Conservation (phyloP, 768 basidiomycete species). For the Xerocomellus chrysenteron region DNA sequence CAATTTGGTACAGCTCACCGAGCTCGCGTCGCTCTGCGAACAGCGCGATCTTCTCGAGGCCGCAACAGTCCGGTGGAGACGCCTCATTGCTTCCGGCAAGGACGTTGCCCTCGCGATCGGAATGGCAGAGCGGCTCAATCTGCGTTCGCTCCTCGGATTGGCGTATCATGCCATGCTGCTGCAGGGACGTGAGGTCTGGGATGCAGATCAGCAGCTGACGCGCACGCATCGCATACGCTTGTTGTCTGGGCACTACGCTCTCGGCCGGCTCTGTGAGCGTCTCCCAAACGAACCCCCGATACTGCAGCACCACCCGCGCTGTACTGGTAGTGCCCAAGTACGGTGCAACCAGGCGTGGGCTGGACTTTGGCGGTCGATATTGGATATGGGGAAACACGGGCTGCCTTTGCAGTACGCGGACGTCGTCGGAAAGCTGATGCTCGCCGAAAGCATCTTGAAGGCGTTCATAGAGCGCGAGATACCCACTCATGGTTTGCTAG, state of each 20-base stretch:
- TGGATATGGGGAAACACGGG: conserved; percentile 39
- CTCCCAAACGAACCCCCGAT: conserved; percentile 43
- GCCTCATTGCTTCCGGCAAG: conserved; percentile 43
- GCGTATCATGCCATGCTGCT: conserved; percentile 55
- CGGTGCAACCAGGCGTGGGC: conserved; percentile 47
- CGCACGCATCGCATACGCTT: conserved; percentile 52
- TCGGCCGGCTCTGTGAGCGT: conserved; percentile 44
- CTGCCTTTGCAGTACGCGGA: conserved; percentile 45
- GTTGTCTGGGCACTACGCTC: conserved; percentile 51
- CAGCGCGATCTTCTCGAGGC: conserved; percentile 43
- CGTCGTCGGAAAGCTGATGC: conserved; percentile 44
- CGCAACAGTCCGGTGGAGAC: conserved; percentile 46
- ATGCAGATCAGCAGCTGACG: conserved; percentile 43
- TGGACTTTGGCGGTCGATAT: conserved; percentile 44
- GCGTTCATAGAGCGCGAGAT: conserved; percentile 46
- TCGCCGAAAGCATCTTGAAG: conserved; percentile 48
- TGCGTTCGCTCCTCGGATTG: conserved; percentile 46
- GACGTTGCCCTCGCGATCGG: conserved; percentile 46
- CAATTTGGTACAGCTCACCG: conserved; percentile 48
- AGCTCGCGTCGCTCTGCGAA: conserved; percentile 52
- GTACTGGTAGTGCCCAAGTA: conserved; percentile 37
- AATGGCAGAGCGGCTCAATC: conserved; percentile 47
- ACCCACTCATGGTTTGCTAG: conserved; percentile 38
- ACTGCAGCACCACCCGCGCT: conserved; percentile 43
- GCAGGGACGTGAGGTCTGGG: conserved; percentile 50